Evolutionary conservation across 208 protist genomes (phyloP).

Genomic region (Acanthamoeba quina): DNA sequence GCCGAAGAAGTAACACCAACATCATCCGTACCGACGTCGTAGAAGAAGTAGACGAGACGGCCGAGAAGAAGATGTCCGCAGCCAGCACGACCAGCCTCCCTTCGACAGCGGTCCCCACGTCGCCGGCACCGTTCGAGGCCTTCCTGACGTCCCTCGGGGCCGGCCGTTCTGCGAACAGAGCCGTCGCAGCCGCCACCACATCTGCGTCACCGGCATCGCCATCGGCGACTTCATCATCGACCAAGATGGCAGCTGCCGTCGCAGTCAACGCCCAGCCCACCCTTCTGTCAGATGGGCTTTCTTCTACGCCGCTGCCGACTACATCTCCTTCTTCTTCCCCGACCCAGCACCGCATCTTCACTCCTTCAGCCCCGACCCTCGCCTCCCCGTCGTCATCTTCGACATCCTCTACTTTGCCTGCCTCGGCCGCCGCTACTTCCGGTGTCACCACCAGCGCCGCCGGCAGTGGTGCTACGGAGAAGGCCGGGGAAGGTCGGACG

Average conservation of each 20-base stretch:
- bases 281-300: neutral
- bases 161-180: neutral
- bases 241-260: neutral
- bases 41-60: too few relatives aligned
- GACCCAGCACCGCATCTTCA: neutral
- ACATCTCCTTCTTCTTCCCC: neutral
- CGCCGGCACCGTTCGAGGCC: constrained; percentile 1
- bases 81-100: neutral
- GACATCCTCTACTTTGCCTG: neutral
- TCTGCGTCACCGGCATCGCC: neutral
- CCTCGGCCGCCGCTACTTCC: neutral
- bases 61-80: neutral
- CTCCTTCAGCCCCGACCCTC: neutral
- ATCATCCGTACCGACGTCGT: too few relatives aligned
- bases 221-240: neutral
- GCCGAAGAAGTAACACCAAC: too few relatives aligned
- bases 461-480: neutral
- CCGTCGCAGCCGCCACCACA: neutral
- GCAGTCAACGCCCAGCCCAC: neutral
- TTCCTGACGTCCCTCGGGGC: neutral
- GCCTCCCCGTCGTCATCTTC: neutral
- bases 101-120: neutral
- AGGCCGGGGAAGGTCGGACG: neutral
- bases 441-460: neutral
- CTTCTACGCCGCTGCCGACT: neutral